phyloP scores from a whole-genome alignment of 805 yeast species.

The Saccharomycopsis synnaedendra region DNA sequence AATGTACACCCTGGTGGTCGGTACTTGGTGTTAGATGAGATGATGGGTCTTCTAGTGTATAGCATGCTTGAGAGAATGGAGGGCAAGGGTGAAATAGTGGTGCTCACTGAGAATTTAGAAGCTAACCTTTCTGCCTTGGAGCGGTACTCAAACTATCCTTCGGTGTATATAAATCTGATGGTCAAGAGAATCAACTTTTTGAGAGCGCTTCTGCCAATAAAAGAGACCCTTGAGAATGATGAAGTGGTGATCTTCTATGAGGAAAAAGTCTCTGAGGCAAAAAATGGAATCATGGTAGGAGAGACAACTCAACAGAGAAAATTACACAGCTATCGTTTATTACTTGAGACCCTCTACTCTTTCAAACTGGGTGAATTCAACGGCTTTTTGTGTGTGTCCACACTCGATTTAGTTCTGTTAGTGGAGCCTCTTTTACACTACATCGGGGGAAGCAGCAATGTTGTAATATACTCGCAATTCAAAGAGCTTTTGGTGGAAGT shows the following conservation, averaged over 20 bases:
- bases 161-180: conserved; percentile 38
- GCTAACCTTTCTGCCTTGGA: conserved; percentile 65
- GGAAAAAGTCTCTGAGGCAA: conserved; percentile 21
- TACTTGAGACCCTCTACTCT: conserved; percentile 34
- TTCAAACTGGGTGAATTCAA: conserved; percentile 52
- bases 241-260: conserved; percentile 7
- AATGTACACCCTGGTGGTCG: conserved; percentile 85
- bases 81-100: conserved; percentile 53
- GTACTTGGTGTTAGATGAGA: conserved; percentile 82
- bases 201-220: conserved; percentile 74
- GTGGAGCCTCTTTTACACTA: conserved; percentile 50
- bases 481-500: conserved; percentile 72
- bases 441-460: conserved; percentile 77
- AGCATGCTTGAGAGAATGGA: conserved; percentile 87
- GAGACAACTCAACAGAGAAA: conserved; percentile 30
- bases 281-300: conserved; percentile 28
- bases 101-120: conserved; percentile 89
- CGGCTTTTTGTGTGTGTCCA: conserved; percentile 62
- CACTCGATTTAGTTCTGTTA: conserved; percentile 57
- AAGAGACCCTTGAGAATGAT: conserved; percentile 10
- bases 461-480: conserved; percentile 71
- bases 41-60: conserved; percentile 83
- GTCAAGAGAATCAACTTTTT: conserved; percentile 64
- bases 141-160: conserved; percentile 47
- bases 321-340: conserved; percentile 26